Evolutionary conservation across 495 filamentous ascomycete genomes (phyloP).

Genomic region (Lepraria neglecta): DNA sequence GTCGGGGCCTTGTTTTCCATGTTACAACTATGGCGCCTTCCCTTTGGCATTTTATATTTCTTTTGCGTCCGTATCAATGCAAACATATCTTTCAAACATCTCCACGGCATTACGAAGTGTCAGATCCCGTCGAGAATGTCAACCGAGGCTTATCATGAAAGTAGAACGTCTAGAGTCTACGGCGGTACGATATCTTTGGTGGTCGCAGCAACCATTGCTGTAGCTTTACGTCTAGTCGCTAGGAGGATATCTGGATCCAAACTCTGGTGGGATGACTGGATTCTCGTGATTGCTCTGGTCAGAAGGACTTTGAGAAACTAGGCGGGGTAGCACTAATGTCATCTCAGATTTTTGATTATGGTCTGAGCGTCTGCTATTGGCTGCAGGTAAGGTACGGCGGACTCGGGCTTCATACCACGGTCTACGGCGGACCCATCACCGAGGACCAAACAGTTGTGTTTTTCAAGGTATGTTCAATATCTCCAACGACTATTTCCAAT

Average conservation of each 20-base stretch:
- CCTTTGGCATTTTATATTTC: too few relatives aligned
- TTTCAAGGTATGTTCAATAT: constrained; percentile 32
- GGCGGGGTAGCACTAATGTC: neutral
- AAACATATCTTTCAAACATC: too few relatives aligned
- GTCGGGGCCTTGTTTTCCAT: too few relatives aligned
- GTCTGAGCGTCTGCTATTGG: constrained; percentile 16
- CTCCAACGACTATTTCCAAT: neutral
- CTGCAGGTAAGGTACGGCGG: constrained; percentile 12
- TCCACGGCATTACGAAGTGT: too few relatives aligned
- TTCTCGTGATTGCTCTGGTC: constrained; percentile 30
- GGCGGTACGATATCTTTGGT: too few relatives aligned
- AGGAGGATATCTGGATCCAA: constrained; percentile 29
- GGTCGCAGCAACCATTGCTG: constrained; percentile 31
- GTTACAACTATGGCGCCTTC: too few relatives aligned
- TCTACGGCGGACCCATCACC: constrained; percentile 20
- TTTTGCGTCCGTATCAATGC: too few relatives aligned
- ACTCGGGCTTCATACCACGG: constrained; percentile 17
- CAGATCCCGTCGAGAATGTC: too few relatives aligned
- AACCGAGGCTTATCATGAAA: too few relatives aligned
- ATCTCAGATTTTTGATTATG: constrained; percentile 19
- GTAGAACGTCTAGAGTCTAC: too few relatives aligned
- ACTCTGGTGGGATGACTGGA: constrained; percentile 39
- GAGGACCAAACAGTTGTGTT: constrained; percentile 33
- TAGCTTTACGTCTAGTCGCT: constrained; percentile 31
- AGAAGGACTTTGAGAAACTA: neutral